Evolutionary conservation across 2,329 filamentous ascomycete genomes (phyloP).

Genomic region (Hypoxylon sp.): DNA sequence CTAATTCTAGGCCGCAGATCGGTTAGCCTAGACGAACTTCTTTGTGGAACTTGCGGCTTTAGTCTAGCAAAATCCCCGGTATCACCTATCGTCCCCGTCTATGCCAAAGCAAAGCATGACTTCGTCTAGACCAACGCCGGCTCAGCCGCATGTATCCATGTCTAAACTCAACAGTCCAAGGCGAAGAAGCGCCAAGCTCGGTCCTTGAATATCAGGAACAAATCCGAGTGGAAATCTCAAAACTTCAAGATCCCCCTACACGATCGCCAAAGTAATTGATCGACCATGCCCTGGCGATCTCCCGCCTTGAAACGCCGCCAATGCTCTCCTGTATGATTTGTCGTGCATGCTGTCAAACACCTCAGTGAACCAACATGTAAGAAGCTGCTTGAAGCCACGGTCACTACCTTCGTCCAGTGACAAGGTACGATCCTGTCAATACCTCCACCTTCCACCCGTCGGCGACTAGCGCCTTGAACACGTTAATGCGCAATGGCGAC

Average conservation of each 20-base stretch:
- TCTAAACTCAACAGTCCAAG: not conserved
- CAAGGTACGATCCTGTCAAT: constrained; percentile 77
- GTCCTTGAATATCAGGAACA: not conserved
- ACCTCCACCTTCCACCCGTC: constrained; percentile 89
- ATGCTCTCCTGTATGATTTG: constrained; percentile 11
- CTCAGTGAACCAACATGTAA: not conserved
- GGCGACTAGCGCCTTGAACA: constrained; percentile 79
- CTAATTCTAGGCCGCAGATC: constrained; percentile 4
- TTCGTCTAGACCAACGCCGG: constrained; percentile 3
- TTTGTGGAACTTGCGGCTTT: not conserved
- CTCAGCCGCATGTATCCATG: constrained; percentile 16
- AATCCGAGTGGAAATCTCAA: constrained; percentile 13
- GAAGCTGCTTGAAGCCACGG: not conserved
- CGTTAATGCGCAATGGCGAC: constrained; percentile 82
- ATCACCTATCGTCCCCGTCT: constrained; percentile 1
- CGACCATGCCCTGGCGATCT: constrained; percentile 22
- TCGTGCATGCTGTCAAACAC: constrained; percentile 7
- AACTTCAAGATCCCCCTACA: constrained; percentile 1
- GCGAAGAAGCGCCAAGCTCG: constrained; percentile 1
- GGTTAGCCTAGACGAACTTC: constrained; percentile 3
- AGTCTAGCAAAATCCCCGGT: not conserved
- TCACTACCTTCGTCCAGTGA: constrained; percentile 69
- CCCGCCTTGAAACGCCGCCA: constrained; percentile 36
- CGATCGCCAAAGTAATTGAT: constrained; percentile 23
- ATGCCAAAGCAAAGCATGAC: constrained; percentile 11